Base-by-base conservation (phyloP, 371 early-diverging fungal species). In the Mucor circinelloides region DNA sequence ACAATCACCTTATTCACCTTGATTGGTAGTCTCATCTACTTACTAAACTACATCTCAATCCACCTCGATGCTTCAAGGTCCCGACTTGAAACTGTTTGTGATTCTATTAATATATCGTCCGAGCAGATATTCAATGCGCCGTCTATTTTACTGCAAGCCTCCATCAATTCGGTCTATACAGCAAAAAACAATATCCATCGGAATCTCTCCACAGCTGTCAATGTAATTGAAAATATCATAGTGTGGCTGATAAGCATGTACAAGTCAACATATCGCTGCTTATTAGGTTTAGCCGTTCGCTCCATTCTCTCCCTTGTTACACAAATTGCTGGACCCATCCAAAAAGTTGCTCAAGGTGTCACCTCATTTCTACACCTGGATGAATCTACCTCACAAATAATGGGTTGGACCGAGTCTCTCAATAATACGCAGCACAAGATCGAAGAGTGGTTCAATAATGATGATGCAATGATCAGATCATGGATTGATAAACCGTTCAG, bases 261-360 rank as follows among this genome's bases (percentile, higher is more conserved):
- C 67, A 78, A 79, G 50, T 76, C 80, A 2, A 75, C 71, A 7
- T 78, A 72, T 32, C 79, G 76, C 9, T 83, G 83, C 44, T 54
- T 83, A 10, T 38, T 83, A 3, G 69, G 63, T 1, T 64, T 83
- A 1, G 73, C 79, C 21, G 44, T 83, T 44, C 70, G 74, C 23
- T 58, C 71, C 2, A 52, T 73, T 1, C 56, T 80, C 2, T 64
- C 72, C 0, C 46, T 73, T 0, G 67, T 75, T 8, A 74, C 73
- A 9, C 52, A 42, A 5, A 60, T 79, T 6, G 55, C 75, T 1
- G 62, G 62, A 3, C 74, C 80, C 0, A 27, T 79, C n/a, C 76
- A 80, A 57, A 56, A 72, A 9, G 69, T 71, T 0, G 67, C 76
- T 28, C 64, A 78, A 31, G 63, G 61, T 3, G 60, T 81, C 17